Conservation (phyloP, 1,284 basidiomycete species). For the Cystobasidium sp. region DNA sequence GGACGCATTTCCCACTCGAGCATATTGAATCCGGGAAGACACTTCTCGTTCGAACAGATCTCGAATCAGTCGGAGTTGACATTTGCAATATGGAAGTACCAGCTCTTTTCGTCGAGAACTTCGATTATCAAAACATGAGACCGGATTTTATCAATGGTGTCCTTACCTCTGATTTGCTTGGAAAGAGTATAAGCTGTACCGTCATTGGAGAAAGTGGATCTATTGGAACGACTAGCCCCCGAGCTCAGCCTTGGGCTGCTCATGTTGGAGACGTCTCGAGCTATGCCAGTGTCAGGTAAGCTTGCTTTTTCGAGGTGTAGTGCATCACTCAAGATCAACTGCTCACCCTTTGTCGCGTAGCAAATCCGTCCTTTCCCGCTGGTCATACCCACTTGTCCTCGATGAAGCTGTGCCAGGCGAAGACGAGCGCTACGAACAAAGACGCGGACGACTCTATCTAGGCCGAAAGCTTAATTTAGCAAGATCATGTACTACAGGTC, state of each 20-base stretch:
- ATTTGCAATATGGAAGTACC: constrained; percentile 78
- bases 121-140: constrained; percentile 91
- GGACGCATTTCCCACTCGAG: constrained; percentile 73
- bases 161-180: constrained; percentile 89
- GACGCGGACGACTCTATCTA: constrained; percentile 83
- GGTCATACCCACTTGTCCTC: constrained; percentile 93
- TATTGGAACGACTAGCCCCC: constrained; percentile 43
- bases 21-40: constrained; percentile 68
- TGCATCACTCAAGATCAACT: background rate
- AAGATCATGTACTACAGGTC: constrained; percentile 70
- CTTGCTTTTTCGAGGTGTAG: background rate
- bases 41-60: constrained; percentile 57
- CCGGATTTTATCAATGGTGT: constrained; percentile 96
- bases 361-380: constrained; percentile 86
- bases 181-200: constrained; percentile 91
- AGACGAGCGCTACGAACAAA: constrained; percentile 72
- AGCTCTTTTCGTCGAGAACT: constrained; percentile 97
- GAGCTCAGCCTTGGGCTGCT: constrained; percentile 68
- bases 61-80: constrained; percentile 66
- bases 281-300: constrained; percentile 32
- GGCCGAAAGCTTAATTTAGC: constrained; percentile 60
- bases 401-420: constrained; percentile 87
- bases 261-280: constrained; percentile 70
- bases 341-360: constrained; percentile 59
- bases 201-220: constrained; percentile 64